Evolutionary conservation across 2,329 filamentous ascomycete genomes (phyloP).

Genomic region (Dactylellina parvicollis): DNA sequence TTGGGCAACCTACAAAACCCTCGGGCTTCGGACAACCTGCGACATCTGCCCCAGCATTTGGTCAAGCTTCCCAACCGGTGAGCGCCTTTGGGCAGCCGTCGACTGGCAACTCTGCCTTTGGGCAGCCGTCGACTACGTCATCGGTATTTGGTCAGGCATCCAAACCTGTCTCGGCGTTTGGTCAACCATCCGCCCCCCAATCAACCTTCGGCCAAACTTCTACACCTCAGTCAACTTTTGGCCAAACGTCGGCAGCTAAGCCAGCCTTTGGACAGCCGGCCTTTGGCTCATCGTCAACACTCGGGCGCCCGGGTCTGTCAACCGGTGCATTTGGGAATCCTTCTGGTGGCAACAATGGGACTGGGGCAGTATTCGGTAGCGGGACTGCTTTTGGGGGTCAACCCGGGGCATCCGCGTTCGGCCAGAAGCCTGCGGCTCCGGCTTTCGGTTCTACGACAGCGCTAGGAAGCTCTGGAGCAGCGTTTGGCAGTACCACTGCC

Average conservation of each 20-base stretch:
- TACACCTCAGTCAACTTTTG: constrained; percentile 57
- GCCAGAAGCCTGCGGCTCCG: constrained; percentile 56
- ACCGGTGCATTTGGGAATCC: constrained; percentile 66
- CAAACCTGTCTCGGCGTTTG: constrained; percentile 32
- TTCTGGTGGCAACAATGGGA: constrained; percentile 55
- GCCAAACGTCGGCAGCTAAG: constrained; percentile 57
- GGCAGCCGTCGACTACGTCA: constrained; percentile 35
- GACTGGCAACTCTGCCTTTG: constrained; percentile 44
- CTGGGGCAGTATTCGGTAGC: constrained; percentile 59
- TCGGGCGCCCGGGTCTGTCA: constrained; percentile 64
- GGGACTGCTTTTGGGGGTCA: constrained; percentile 63
- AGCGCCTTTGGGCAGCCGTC: constrained; percentile 48
- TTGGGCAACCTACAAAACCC: constrained; percentile 60
- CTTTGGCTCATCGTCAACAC: constrained; percentile 65
- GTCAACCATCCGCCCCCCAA: constrained; percentile 56
- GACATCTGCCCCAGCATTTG: constrained; percentile 51
- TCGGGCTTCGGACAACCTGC: constrained; percentile 43
- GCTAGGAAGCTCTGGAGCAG: constrained; percentile 7
- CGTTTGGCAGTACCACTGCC: constrained; percentile 25
- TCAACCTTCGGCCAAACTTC: constrained; percentile 56
- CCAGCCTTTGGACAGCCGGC: constrained; percentile 61
- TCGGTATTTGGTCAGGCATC: constrained; percentile 50
- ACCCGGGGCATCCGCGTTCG: constrained; percentile 64
- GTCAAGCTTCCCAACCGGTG: constrained; percentile 53
- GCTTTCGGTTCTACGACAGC: constrained; percentile 29